Evolutionary conservation across 805 yeast species (phyloP).

Genomic region (Candida tammaniensis): DNA sequence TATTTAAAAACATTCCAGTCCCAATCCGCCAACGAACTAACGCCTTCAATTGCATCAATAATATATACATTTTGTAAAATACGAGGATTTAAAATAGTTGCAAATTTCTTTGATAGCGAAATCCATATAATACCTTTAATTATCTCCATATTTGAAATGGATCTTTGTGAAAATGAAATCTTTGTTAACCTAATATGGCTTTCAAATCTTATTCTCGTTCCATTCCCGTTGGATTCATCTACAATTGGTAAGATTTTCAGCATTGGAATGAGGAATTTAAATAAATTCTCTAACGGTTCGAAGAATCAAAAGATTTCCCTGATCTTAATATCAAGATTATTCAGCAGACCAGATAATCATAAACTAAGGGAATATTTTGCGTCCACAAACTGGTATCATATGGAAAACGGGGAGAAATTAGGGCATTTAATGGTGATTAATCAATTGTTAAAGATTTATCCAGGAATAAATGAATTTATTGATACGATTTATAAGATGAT

Average conservation of each 20-base stretch:
- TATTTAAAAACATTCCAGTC: constrained; percentile 18
- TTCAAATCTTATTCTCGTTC: constrained; percentile 64
- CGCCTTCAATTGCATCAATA: constrained; percentile 25
- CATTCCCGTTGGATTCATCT: constrained; percentile 57
- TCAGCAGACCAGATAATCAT: constrained; percentile 49
- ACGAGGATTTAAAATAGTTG: constrained; percentile 59
- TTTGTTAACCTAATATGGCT: constrained; percentile 66
- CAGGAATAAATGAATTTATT: constrained; percentile 2
- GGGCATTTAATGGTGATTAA: constrained; percentile 44
- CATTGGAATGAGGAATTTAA: constrained; percentile 29
- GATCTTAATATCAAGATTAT: constrained; percentile 48
- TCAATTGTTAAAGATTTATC: constrained; percentile 27
- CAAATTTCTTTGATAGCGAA: constrained; percentile 60
- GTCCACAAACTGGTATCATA: constrained; percentile 17
- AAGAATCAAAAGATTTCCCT: constrained; percentile 57
- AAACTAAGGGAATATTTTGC: constrained; percentile 17
- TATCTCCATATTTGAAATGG: constrained; percentile 9
- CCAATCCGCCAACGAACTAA: not conserved
- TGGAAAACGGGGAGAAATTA: constrained; percentile 16
- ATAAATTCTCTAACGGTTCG: constrained; percentile 42
- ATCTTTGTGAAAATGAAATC: constrained; percentile 17
- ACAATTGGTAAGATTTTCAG: constrained; percentile 28
- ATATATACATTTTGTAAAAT: constrained; percentile 64
- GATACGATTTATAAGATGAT: constrained; percentile 3
- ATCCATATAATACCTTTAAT: constrained; percentile 46